A percentile compares a stretch with the other conserved stretches of the same genome.
Conservation (phyloP, 2,329 filamentous ascomycete genomes). For the Gremmenia infestans region DNA sequence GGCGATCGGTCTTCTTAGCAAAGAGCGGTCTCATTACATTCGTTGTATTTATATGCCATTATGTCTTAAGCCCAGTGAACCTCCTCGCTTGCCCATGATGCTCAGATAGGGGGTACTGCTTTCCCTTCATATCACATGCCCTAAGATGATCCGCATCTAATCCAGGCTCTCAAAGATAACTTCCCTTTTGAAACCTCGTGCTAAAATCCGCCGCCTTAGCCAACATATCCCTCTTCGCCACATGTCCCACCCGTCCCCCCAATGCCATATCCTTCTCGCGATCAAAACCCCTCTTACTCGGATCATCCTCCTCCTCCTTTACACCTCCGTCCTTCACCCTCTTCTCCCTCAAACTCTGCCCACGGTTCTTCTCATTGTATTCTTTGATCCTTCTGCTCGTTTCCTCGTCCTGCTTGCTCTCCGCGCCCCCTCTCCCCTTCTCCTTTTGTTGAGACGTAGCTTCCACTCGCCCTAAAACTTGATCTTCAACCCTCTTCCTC, state of each 20-base stretch:
- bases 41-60: too few species aligned
- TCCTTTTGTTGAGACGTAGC: slow-evolving; percentile 10
- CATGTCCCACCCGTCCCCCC: slow-evolving; percentile 63
- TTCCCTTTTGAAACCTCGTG: slow-evolving; percentile 35
- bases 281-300: slow-evolving; percentile 84
- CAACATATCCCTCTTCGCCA: slow-evolving; percentile 73
- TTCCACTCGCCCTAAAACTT: slow-evolving; percentile 66
- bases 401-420: slow-evolving; percentile 35
- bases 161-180: slow-evolving; percentile 42
- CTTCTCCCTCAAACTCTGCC: slow-evolving; percentile 53
- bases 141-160: background rate
- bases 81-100: too few species aligned
- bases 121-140: too few species aligned
- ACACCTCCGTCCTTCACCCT: slow-evolving; percentile 18
- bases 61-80: too few species aligned
- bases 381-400: slow-evolving; percentile 49
- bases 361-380: slow-evolving; percentile 52
- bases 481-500: slow-evolving; percentile 70
- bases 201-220: slow-evolving; percentile 77
- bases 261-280: slow-evolving; percentile 89
- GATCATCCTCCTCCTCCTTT: slow-evolving; percentile 76
- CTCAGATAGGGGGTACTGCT: too few species aligned
- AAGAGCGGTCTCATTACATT: too few species aligned
- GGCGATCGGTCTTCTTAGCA: too few species aligned
- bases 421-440: slow-evolving; percentile 15